These are phyloP conservation scores for Hortaea werneckii DNA, from an alignment of 2,329 filamentous ascomycete species.

Conservation along the genomic window DNA sequence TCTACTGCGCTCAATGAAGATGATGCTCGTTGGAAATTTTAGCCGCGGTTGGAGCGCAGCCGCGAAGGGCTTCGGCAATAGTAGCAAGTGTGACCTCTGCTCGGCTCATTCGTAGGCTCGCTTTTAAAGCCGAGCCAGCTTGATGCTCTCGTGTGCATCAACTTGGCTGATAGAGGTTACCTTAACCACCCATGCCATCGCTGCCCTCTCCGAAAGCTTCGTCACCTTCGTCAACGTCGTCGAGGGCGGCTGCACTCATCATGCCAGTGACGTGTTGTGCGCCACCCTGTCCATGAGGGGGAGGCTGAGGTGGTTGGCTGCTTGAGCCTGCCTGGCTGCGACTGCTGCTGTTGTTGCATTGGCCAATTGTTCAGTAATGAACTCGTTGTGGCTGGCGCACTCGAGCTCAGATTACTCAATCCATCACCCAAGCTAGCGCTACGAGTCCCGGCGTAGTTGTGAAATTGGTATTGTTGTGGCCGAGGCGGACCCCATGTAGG, in stretches of 20 bases:
- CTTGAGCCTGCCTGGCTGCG: background rate
- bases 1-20: no score
- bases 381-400: slow-evolving; percentile 20
- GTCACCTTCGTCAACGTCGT: slow-evolving; percentile 29
- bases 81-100: no score
- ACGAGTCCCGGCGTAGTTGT: background rate
- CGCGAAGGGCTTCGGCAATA: no score
- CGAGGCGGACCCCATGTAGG: background rate
- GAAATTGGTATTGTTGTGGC: background rate
- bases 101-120: no score
- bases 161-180: no score
- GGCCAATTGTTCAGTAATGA: slow-evolving; percentile 3
- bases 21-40: no score
- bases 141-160: no score
- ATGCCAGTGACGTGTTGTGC: slow-evolving; percentile 28
- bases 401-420: slow-evolving; percentile 16
- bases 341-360: background rate
- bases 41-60: no score
- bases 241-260: slow-evolving; percentile 29
- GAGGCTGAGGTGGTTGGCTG: slow-evolving; percentile 1
- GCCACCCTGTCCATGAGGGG: slow-evolving; percentile 6
- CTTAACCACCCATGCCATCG: slow-evolving; percentile 24
- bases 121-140: no score
- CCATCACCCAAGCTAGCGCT: background rate
- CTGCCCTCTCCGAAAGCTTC: slow-evolving; percentile 37